Evolutionary conservation across 768 basidiomycete genomes (phyloP), one percentile per base, ranked within the genome.

Genomic region (Lactarius akahatsu): DNA sequence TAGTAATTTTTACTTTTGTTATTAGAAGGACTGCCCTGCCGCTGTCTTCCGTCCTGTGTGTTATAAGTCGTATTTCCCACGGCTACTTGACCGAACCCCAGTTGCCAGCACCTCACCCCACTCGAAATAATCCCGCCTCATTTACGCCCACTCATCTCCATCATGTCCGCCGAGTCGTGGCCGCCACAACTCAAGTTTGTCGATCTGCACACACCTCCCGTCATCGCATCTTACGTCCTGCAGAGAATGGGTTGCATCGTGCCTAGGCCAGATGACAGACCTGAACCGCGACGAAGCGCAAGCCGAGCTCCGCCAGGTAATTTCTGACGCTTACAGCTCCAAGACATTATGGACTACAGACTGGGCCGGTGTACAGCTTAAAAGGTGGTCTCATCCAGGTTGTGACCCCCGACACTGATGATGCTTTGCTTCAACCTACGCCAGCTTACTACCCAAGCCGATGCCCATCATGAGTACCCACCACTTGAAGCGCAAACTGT

Each of bases 181-280:
- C 90, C 90, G 8, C 90, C 87, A 68, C 86, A 84, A 72, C 81
- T 92, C 69, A 92, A 92, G 90, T 92, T 70, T 71, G 84, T 66
- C 45, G 54, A 62, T 55, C 11, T 43, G 4, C 40, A 50, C 50
- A 59, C 50, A 26, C 59, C 34, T 60, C 18, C 43, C 34, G 57
- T 65, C 65, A 32, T 32, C 70, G 76, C 62, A 67, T n/a, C 52
- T 56, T 30, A 64, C 26, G 10, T 64, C 61, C 20, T 73, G 18
- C 75, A 98, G 96, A 80, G 88, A 91, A 76, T 98, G 95, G 94
- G 96, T 98, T 36, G 92, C 95, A 74, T 89, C 88, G 77, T 96
- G 92, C 74, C 82, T 98, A 30, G 89, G 91, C 30, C 89, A 94
- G 78, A 96, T 96, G 82, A 92, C 92, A 20, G 90, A 95, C 70